Evolutionary conservation across 2,329 filamentous ascomycete genomes (phyloP), one percentile per base, ranked within the genome.

Genomic region (Rhytidhysteron rufulum): DNA sequence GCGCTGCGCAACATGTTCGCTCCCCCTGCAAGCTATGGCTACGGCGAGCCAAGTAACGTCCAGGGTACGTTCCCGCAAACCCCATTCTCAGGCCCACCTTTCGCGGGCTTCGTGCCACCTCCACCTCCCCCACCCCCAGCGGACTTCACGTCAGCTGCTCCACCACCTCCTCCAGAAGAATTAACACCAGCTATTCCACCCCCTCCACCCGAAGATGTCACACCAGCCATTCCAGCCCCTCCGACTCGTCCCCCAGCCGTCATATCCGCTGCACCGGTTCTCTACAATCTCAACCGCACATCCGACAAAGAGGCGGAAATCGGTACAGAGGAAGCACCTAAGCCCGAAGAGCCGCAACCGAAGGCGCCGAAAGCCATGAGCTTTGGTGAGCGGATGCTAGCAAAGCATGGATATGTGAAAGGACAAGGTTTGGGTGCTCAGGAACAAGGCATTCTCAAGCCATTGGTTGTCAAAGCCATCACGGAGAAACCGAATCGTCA

Each of bases 341-440:
- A 6, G 73, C 77, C 6, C 69, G 77, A 55, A 71, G 75, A 27
- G 67, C 50, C 65, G 31, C 64, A 51, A 41, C 67, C 65, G 39
- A 44, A 63, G 47, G 50, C 30, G 50, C 51, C 11, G 47, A 71
- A 29, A 55, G 64, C 16, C 66, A n/a, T 73, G 22, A 86, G 84
- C 37, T 95, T 95, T 63, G 93, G 88, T 0, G 80, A 89, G 50
- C 85, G 89, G 24, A 78, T 97, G 41, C 88, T 98, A 81, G 79
- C 81, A 45, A 97, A 96, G 62, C 93, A 95, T 68, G 93, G 93
- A 40, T 97, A 90, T 87, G 84, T 82, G 25, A 85, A 90, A 57
- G 93, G 93, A 18, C 78, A 84, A 47, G 93, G 93, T 16, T 79
- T 98, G 4, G 93, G 93, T 50, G 89, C 88, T 13, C 79, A 83